A percentile compares a stretch with the other conserved stretches of the same genome.
Conservation (phyloP, 345 rosid species). For the Chamaenerion angustifolium region DNA sequence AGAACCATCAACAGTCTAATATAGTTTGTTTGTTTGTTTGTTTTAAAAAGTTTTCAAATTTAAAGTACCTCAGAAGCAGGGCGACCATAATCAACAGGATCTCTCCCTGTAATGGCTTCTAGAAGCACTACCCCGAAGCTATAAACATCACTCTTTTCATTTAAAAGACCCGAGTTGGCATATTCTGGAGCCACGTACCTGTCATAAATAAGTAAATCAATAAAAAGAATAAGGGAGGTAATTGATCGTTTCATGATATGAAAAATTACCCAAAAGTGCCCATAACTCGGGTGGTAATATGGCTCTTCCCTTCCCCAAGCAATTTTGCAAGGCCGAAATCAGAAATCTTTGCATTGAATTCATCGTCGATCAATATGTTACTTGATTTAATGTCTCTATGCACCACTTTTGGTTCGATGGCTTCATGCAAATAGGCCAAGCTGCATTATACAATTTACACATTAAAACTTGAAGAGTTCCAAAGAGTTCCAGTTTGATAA, state of each 20-base stretch:
- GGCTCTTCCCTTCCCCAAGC: slow-evolving; percentile 25
- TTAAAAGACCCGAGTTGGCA: slow-evolving; percentile 26
- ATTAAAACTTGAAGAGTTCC: too few species aligned
- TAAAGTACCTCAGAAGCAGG: slow-evolving; percentile 11
- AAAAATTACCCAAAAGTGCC: slow-evolving; percentile 21
- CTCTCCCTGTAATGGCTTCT: slow-evolving; percentile 27
- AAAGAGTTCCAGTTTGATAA: too few species aligned
- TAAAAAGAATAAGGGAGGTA: neutral
- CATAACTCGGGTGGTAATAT: slow-evolving; percentile 26
- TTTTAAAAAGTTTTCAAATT: too few species aligned
- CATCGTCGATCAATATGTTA: slow-evolving; percentile 23
- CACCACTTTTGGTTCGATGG: slow-evolving; percentile 29
- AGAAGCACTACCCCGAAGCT: slow-evolving; percentile 29
- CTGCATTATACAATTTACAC: neutral
- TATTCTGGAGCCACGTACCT: slow-evolving; percentile 34
- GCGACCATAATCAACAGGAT: slow-evolving; percentile 3
- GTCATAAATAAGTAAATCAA: slow-evolving; percentile 1
- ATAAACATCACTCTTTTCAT: slow-evolving; percentile 27
- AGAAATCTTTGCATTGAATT: slow-evolving; percentile 27
- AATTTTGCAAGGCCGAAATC: slow-evolving; percentile 32
- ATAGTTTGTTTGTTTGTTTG: too few species aligned
- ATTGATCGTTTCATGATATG: neutral
- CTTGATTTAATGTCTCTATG: slow-evolving; percentile 31
- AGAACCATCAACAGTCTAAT: too few species aligned
- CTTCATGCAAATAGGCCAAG: slow-evolving; percentile 27